phyloP scores from a whole-genome alignment of 257 asterid genomes.

The Solanum lycopersicoides region DNA sequence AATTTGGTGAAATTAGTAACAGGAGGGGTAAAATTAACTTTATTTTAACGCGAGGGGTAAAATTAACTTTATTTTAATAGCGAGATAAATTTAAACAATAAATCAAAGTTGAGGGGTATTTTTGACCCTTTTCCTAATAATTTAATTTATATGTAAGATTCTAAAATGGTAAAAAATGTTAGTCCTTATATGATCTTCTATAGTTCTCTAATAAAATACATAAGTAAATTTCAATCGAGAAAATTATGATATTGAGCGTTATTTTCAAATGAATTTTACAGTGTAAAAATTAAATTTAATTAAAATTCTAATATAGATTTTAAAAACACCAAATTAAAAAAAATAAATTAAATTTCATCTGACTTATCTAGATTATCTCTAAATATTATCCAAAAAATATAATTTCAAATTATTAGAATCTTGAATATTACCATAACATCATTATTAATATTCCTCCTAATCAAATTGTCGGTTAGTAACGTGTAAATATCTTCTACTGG shows the following conservation, averaged over 20 bases:
- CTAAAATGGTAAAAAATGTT: neutral
- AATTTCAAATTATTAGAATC: neutral
- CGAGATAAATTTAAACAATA: too few relatives aligned
- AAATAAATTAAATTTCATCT: too few relatives aligned
- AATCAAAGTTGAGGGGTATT: too few relatives aligned
- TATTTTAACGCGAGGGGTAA: too few relatives aligned
- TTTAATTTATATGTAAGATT: neutral
- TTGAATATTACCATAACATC: neutral
- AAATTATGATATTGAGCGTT: neutral
- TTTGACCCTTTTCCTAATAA: too few relatives aligned
- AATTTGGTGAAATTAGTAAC: too few relatives aligned
- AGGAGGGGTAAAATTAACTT: too few relatives aligned
- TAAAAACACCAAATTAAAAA: rapidly evolving
- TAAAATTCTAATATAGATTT: rapidly evolving
- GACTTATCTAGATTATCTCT: neutral
- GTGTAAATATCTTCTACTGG: neutral
- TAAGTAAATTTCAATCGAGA: neutral
- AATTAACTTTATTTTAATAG: too few relatives aligned
- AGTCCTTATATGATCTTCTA: neutral
- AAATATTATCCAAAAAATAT: neutral
- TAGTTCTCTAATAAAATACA: too few relatives aligned
- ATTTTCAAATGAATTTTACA: rapidly evolving
- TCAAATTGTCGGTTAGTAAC: neutral
- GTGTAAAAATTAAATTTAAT: too few relatives aligned
- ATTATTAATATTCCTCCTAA: neutral